A percentile compares a stretch with the other conserved stretches of the same genome.
Conservation (phyloP, 208 protist genomes). For the Leishmania guyanensis region DNA sequence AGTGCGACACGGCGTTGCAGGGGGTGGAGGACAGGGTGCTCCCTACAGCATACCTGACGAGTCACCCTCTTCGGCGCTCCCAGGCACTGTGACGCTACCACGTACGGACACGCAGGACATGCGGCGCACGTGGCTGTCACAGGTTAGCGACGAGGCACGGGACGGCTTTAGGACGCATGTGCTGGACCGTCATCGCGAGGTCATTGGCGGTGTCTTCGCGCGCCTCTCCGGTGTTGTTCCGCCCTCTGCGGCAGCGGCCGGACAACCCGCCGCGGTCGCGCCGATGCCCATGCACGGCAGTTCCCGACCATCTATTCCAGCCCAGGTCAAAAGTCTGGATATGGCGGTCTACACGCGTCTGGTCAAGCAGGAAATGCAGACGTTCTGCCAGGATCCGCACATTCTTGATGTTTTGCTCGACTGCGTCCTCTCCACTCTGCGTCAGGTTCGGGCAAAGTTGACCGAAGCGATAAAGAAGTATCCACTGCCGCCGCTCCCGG, state of each 20-base stretch:
- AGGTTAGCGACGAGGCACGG: constrained; percentile 52
- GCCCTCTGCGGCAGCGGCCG: constrained; percentile 22
- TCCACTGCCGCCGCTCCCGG: constrained; percentile 72
- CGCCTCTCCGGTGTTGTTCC: constrained; percentile 46
- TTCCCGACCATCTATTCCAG: constrained; percentile 20
- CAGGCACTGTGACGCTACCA: background rate
- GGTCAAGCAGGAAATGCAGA: constrained; percentile 52
- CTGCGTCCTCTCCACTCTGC: constrained; percentile 50
- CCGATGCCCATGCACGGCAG: constrained; percentile 25
- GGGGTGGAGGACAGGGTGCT: background rate
- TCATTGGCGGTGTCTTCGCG: constrained; percentile 43
- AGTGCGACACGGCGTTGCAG: constrained; percentile 1
- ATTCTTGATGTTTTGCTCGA: constrained; percentile 52
- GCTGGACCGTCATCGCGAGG: constrained; percentile 70
- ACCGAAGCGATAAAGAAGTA: constrained; percentile 32
- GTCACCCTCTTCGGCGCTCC: background rate
- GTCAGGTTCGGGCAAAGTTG: constrained; percentile 37
- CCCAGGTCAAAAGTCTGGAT: constrained; percentile 48
- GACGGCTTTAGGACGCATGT: constrained; percentile 59
- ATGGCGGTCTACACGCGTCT: constrained; percentile 51
- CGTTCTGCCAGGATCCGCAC: constrained; percentile 67
- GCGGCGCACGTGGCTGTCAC: constrained; percentile 47
- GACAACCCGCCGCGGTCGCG: constrained; percentile 26
- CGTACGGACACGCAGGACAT: constrained; percentile 30
- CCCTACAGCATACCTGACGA: background rate